Conservation (phyloP, 1,139 yeast species). For the Blastobotrys apis region DNA sequence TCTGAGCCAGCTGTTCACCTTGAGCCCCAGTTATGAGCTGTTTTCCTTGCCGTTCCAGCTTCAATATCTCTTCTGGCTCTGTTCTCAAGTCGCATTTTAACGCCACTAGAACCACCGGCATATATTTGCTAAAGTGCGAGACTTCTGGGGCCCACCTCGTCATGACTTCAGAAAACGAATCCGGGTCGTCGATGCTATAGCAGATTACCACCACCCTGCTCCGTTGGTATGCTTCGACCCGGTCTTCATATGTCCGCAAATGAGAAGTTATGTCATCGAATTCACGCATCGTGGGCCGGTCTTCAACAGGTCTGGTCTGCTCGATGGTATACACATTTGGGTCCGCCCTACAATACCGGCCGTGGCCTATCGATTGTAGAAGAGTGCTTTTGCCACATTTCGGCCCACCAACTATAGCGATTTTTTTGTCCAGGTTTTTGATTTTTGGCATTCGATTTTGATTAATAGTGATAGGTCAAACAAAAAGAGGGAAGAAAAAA, state of each 20-base stretch:
- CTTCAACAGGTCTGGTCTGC: neutral
- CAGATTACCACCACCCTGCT: neutral
- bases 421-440: neutral
- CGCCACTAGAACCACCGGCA: conserved; percentile 3
- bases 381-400: conserved; percentile 1
- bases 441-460: neutral
- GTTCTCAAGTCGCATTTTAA: neutral
- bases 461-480: neutral
- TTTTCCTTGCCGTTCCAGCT: conserved; percentile 3
- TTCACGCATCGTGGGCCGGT: neutral
- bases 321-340: neutral
- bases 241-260: neutral
- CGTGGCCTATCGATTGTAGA: neutral
- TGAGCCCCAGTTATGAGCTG: neutral
- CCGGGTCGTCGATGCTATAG: conserved; percentile 5
- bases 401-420: neutral
- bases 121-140: neutral
- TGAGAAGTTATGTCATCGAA: neutral
- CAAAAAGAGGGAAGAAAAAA: neutral
- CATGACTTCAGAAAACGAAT: neutral
- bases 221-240: neutral
- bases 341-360: neutral
- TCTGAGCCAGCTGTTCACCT: neutral
- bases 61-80: conserved; percentile 1
- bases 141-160: conserved; percentile 1